Evolutionary conservation across 371 early-diverging fungal genomes (phyloP).

Genomic region (Syncephalastrum monosporum): DNA sequence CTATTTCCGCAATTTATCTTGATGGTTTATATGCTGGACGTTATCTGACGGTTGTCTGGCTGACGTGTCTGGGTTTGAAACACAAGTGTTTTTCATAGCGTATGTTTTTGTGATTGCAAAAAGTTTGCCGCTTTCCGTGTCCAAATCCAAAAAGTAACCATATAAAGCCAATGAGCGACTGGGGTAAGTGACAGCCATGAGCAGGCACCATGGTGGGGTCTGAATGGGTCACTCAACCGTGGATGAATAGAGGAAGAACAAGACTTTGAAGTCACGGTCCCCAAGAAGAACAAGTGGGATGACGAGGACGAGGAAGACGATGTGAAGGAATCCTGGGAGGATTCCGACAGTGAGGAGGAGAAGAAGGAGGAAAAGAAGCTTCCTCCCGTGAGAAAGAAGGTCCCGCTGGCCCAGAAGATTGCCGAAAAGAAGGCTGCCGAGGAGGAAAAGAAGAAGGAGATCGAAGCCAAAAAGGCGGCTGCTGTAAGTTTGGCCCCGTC

Average conservation of each 20-base stretch:
- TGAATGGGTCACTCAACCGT: not conserved
- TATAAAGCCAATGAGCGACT: constrained; percentile 55
- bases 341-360: constrained; percentile 68
- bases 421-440: constrained; percentile 76
- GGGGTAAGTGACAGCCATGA: constrained; percentile 50
- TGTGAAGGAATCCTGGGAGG: constrained; percentile 76
- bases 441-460: constrained; percentile 58
- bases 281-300: constrained; percentile 70
- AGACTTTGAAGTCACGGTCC: constrained; percentile 29
- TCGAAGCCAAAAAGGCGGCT: constrained; percentile 53
- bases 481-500: constrained; percentile 21
- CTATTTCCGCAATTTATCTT: too few species aligned
- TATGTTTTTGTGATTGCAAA: too few species aligned
- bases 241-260: constrained; percentile 33
- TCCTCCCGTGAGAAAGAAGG: constrained; percentile 67
- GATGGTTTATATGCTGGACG: too few species aligned
- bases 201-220: not conserved
- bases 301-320: constrained; percentile 84
- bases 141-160: not conserved
- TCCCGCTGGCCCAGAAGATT: constrained; percentile 73
- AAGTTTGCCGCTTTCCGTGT: too few species aligned
- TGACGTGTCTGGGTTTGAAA: too few species aligned
- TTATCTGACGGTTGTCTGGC: too few species aligned
- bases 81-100: too few species aligned
- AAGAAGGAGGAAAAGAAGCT: constrained; percentile 26